Base-by-base conservation (phyloP, 805 yeast species). In the Lipomyces oligophaga region DNA sequence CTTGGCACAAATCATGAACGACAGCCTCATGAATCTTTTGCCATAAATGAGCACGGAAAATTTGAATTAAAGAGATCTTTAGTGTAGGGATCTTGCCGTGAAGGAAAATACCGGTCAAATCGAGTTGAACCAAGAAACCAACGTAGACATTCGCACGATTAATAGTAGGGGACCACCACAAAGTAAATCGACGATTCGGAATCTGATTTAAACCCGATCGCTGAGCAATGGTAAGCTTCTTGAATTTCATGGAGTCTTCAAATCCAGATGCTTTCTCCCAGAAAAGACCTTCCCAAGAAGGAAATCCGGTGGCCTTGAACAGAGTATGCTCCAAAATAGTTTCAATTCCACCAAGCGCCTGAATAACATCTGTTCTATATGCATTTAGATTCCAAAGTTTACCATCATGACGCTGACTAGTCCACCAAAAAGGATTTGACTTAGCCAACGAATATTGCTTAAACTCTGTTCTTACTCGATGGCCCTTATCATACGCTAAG, bases 151-250 rank as follows among this genome's bases (percentile, higher is more conserved):
- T 93, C 4, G 98, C 98, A 55, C 99, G 77, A 61, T 93, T 93
- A 59, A 93, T 93, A 0, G 99, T 93, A 4, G 99, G 99, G 0
- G 97, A 88, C 99, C 99, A 93, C 99, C 99, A 93, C 25, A 93
- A 70, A 0, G 98, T 93, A 63, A 93, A 93, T 37, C 99, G 77
- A 64, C 99, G 81, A 63, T 93, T 93, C 2, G 99, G 99, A 60
- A 93, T 90, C 68, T 93, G 99, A 61, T 94, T 85, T 55, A 93
- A 75, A 63, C 99, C 99, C 3, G 96, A 83, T 60, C 98, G 74
- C 71, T 93, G 99, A 1, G 99, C 99, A 67, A 90, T 90, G 1
- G 99, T 93, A 58, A 93, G 75, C 63, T 90, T 93, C 65, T 89
- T 88, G 67, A 88, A 85, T 63, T 89, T 90, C 77, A 93, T 76